Conservation (phyloP, 768 basidiomycete genomes). For the Hysterangium stoloniferum region DNA sequence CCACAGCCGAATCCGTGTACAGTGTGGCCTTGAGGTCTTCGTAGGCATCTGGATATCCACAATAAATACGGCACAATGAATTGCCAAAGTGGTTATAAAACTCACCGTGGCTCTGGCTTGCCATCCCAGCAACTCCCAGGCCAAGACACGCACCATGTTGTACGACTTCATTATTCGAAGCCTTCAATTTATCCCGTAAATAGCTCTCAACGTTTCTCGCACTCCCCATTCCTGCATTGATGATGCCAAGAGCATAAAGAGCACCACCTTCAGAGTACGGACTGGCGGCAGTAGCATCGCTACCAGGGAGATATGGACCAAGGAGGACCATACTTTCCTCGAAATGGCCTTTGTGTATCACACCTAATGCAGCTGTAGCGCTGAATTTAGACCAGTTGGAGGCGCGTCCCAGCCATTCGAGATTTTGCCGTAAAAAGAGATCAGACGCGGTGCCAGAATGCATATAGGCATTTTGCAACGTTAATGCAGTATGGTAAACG, state of each 20-base stretch:
- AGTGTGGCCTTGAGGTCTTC: constrained; percentile 85
- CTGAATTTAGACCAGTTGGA: constrained; percentile 99
- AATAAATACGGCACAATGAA: not conserved
- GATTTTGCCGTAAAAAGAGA: constrained; percentile 85
- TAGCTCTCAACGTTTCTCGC: constrained; percentile 62
- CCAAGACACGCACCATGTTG: constrained; percentile 97
- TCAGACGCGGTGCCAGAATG: constrained; percentile 98
- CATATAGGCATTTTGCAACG: constrained; percentile 96
- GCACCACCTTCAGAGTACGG: constrained; percentile 94
- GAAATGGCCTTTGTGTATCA: constrained; percentile 96
- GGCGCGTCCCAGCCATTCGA: constrained; percentile 93
- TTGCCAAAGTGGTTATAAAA: not conserved
- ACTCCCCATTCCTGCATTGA: constrained; percentile 86
- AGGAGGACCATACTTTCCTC: constrained; percentile 89
- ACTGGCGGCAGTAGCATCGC: constrained; percentile 61
- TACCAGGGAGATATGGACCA: constrained; percentile 85
- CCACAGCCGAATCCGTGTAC: constrained; percentile 91
- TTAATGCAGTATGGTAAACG: constrained; percentile 94
- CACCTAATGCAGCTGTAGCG: constrained; percentile 92
- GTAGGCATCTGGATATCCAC: constrained; percentile 54
- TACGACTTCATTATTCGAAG: constrained; percentile 70
- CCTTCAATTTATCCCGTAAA: constrained; percentile 71
- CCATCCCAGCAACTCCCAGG: constrained; percentile 94
- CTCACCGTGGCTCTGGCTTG: constrained; percentile 64
- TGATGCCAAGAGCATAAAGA: constrained; percentile 90